Percentiles rank a stretch among this genome's conserved stretches.
phyloP scores from a whole-genome alignment of 768 basidiomycete genomes.

The Leccinellum albellum region DNA sequence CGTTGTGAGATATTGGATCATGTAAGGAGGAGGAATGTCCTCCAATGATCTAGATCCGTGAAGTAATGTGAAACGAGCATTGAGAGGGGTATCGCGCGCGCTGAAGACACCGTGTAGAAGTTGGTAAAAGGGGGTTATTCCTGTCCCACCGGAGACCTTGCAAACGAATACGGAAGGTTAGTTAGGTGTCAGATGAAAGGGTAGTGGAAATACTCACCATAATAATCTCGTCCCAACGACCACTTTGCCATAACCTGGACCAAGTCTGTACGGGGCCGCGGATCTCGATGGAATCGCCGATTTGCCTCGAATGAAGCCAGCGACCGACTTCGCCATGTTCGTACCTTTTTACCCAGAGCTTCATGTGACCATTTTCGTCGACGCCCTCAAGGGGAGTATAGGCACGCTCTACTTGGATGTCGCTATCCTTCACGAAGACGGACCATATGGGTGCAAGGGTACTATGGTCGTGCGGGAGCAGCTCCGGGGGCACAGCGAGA shows the following conservation, averaged over 20 bases:
- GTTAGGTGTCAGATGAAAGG: neutral
- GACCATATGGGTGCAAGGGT: slow-evolving; percentile 59
- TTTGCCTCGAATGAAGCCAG: slow-evolving; percentile 71
- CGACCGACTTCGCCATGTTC: slow-evolving; percentile 75
- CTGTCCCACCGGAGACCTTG: slow-evolving; percentile 85
- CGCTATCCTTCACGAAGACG: slow-evolving; percentile 79
- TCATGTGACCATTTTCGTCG: slow-evolving; percentile 60
- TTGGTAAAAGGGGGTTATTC: slow-evolving; percentile 83
- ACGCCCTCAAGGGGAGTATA: slow-evolving; percentile 80
- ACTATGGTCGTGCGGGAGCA: slow-evolving; percentile 27
- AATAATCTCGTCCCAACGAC: slow-evolving; percentile 73
- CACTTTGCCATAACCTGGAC: slow-evolving; percentile 42
- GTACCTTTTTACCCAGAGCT: slow-evolving; percentile 81
- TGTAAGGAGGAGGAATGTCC: slow-evolving; percentile 65
- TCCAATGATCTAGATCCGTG: slow-evolving; percentile 61
- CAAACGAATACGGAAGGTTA: neutral
- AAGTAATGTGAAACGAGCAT: slow-evolving; percentile 65
- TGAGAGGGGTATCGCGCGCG: slow-evolving; percentile 19
- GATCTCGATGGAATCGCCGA: slow-evolving; percentile 68
- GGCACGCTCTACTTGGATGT: slow-evolving; percentile 83
- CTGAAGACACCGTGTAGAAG: slow-evolving; percentile 56
- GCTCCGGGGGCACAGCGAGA: slow-evolving; percentile 48
- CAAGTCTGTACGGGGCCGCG: slow-evolving; percentile 75
- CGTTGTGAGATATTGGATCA: slow-evolving; percentile 50
- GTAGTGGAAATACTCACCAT: slow-evolving; percentile 46